A percentile compares a stretch with the other conserved stretches of the same genome.
These are phyloP conservation scores for Solanum arcanum DNA, from an alignment of 257 asterid species.

Conservation along the genomic window DNA sequence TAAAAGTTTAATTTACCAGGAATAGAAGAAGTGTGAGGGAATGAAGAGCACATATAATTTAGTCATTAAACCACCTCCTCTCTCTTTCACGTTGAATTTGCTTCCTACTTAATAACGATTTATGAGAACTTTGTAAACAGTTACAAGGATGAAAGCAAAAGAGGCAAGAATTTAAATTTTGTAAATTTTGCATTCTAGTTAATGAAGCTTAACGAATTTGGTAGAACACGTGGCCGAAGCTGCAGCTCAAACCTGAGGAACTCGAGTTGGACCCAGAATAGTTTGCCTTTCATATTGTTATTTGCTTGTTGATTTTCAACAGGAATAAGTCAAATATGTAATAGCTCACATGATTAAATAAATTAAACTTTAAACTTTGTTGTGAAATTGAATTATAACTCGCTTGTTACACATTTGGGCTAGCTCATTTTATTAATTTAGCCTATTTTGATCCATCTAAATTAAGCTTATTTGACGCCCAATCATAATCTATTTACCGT, in stretches of 20 bases:
- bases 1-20: not conserved
- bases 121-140: too few species aligned
- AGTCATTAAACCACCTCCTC: too few species aligned
- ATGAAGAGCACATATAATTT: not conserved
- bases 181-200: too few species aligned
- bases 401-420: not conserved
- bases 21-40: not conserved
- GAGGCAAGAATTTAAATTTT: too few species aligned
- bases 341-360: not conserved
- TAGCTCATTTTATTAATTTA: not conserved
- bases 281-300: not conserved
- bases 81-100: too few species aligned
- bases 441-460: not conserved
- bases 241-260: not conserved
- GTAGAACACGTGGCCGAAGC: not conserved
- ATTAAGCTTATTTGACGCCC: not conserved
- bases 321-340: not conserved
- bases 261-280: not conserved
- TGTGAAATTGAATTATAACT: too few species aligned
- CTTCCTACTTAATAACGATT: not conserved
- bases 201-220: not conserved
- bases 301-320: not conserved
- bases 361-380: too few species aligned
- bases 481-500: too few species aligned
- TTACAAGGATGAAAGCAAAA: too few species aligned